Evolutionary conservation across 148 eudicot genomes (phyloP), one percentile per base, ranked within the genome.

Genomic region (Vaccinium corymbosum): DNA sequence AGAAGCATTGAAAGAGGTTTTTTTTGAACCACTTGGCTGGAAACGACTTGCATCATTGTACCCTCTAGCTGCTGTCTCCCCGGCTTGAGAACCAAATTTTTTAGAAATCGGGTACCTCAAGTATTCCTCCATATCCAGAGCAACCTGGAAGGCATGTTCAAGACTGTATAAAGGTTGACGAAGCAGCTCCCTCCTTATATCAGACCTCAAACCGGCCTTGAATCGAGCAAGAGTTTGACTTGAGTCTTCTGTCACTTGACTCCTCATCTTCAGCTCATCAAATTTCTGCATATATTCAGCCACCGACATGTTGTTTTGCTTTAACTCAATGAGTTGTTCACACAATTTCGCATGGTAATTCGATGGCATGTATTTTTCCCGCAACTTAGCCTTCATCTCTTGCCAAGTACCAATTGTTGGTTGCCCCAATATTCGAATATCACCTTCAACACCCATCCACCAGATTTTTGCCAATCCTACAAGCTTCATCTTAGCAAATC

Each of bases 181-280:
- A 56, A 56, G 61, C 61, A 16, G 6, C 70, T 62, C 70, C 70
- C 13, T 62, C 29, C 70, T 62, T 62, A 22, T 62, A 12, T 62
- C 70, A 1, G 3, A 11, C 29, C 70, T 62, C 74, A 68, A 68
- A 27, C 74, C 42, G 29, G 32, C 32, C 74, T 68, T 68, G 74
- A 68, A 62, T 22, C 13, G 12, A 62, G 70, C 70, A 62, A 62
- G 70, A n/a, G 29, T 62, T 62, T 62, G 70, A 22, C 70, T 62
- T 62, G 70, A 62, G n/a, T 62, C 70, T 62, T 62, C 70, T 12
- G 29, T 62, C 70, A 62, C 70, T 62, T n/a, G 70, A 62, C 70
- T 62, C 70, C 29, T 62, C 29, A n/a, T 62, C 70, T 62, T 62
- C 29, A 62, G 29, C 70, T 62, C 29, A 62, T 62, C 70, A n/a